Evolutionary conservation across 2,329 filamentous ascomycete genomes (phyloP).

Genomic region (Aspergillus sp.): DNA sequence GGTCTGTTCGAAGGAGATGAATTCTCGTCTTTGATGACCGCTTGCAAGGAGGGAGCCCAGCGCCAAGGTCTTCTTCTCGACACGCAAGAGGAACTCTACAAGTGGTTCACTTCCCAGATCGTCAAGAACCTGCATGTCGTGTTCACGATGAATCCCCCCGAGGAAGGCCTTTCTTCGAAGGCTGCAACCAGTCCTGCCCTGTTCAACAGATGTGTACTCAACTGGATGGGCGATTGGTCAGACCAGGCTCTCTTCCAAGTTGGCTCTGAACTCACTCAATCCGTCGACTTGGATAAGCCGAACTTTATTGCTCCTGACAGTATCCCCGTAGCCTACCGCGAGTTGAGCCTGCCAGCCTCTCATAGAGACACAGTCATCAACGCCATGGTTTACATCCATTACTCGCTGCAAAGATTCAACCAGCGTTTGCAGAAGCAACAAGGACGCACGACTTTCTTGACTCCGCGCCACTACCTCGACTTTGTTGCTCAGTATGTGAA

Average conservation of each 20-base stretch:
- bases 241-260: constrained; percentile 99
- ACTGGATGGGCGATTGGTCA: constrained; percentile 99
- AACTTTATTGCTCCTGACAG: constrained; percentile 86
- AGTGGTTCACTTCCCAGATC: constrained; percentile 99
- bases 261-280: constrained; percentile 89
- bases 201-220: constrained; percentile 99
- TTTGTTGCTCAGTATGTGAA: constrained; percentile 98
- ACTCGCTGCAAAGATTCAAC: constrained; percentile 91
- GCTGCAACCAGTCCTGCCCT: constrained; percentile 95
- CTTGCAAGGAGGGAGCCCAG: constrained; percentile 97
- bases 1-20: constrained; percentile 99
- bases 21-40: constrained; percentile 96
- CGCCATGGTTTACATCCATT: constrained; percentile 98
- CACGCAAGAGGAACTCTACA: constrained; percentile 98
- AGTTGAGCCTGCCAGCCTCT: constrained; percentile 78
- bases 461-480: constrained; percentile 94
- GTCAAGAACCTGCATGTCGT: constrained; percentile 99
- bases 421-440: constrained; percentile 85
- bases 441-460: constrained; percentile 88
- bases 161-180: constrained; percentile 91
- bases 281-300: constrained; percentile 88
- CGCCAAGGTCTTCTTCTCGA: constrained; percentile 92
- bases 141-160: constrained; percentile 99
- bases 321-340: constrained; percentile 88
- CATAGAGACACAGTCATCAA: constrained; percentile 94